These are phyloP conservation scores for Bretziella fagacearum DNA, from an alignment of 2,329 filamentous ascomycete genomes.

Conservation along the genomic window DNA sequence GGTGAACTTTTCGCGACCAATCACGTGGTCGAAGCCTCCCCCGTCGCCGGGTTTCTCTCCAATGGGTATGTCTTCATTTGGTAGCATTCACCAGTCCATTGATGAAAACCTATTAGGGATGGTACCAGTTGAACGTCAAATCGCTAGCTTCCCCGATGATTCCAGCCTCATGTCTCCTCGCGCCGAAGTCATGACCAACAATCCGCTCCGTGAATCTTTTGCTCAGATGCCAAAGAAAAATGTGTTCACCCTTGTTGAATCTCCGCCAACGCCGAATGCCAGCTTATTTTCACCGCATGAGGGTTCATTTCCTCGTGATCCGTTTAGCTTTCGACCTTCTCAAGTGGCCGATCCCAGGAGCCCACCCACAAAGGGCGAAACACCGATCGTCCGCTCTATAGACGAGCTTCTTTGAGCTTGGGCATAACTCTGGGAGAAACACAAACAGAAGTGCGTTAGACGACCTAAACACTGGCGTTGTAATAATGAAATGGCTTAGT, in stretches of 20 bases:
- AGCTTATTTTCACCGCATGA: slow-evolving; percentile 37
- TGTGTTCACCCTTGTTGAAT: slow-evolving; percentile 36
- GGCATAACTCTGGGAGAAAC: neutral
- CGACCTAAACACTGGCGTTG: neutral
- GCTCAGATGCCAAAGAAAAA: slow-evolving; percentile 18
- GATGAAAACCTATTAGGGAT: neutral
- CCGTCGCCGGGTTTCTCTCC: slow-evolving; percentile 28
- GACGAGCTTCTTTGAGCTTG: slow-evolving; percentile 51
- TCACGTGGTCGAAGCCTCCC: slow-evolving; percentile 24
- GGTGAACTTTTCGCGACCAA: slow-evolving; percentile 11
- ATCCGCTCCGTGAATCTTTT: slow-evolving; percentile 36
- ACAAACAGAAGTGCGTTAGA: neutral
- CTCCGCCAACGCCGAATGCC: slow-evolving; percentile 34
- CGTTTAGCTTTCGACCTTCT: slow-evolving; percentile 30
- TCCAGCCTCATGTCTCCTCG: slow-evolving; percentile 53
- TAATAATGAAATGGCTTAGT: slow-evolving; percentile 6
- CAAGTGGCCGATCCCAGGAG: slow-evolving; percentile 51
- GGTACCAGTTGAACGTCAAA: neutral
- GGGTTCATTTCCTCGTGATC: slow-evolving; percentile 36
- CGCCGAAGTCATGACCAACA: slow-evolving; percentile 54
- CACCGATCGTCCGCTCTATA: slow-evolving; percentile 61
- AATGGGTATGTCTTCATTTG: slow-evolving; percentile 1
- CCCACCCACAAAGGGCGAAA: slow-evolving; percentile 56
- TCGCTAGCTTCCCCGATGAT: slow-evolving; percentile 23
- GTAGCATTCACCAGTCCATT: slow-evolving; percentile 3